These are phyloP conservation scores for Tolypocladium amazonense DNA, from an alignment of 2,329 filamentous ascomycete species.

Conservation along the genomic window DNA sequence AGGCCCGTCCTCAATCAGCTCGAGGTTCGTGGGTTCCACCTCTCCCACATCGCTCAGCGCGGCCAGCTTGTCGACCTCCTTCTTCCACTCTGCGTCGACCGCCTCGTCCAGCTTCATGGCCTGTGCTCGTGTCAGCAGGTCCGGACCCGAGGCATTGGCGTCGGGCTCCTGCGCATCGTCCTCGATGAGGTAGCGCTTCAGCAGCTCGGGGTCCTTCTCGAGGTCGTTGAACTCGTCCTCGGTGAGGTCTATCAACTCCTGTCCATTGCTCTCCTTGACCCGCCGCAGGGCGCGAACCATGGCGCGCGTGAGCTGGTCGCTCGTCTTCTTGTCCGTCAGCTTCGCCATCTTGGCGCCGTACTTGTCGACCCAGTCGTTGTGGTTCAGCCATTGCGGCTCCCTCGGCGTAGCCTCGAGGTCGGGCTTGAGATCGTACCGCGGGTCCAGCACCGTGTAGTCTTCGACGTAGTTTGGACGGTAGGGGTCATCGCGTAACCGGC, in stretches of 20 bases:
- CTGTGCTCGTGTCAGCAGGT: constrained; percentile 22
- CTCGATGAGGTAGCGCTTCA: constrained; percentile 24
- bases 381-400: constrained; percentile 46
- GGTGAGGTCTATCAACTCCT: constrained; percentile 36
- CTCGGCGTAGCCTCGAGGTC: constrained; percentile 37
- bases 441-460: constrained; percentile 68
- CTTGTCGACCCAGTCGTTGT: constrained; percentile 48
- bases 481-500: constrained; percentile 58
- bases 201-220: constrained; percentile 27
- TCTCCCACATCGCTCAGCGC: constrained; percentile 17
- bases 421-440: constrained; percentile 63
- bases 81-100: constrained; percentile 23
- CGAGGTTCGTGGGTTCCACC: constrained; percentile 21
- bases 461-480: constrained; percentile 69
- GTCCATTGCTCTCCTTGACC: constrained; percentile 30
- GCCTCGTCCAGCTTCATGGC: constrained; percentile 26
- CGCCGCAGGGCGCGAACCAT: constrained; percentile 30
- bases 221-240: constrained; percentile 33
- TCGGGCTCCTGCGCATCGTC: constrained; percentile 16
- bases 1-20: constrained; percentile 26
- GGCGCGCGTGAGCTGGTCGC: constrained; percentile 28
- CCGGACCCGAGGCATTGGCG: constrained; percentile 13
- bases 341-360: constrained; percentile 37
- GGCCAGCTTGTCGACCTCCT: constrained; percentile 25
- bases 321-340: constrained; percentile 31